Evolutionary conservation across 106 monocot species (phyloP).

Genomic region (Dendrobium huoshanense): DNA sequence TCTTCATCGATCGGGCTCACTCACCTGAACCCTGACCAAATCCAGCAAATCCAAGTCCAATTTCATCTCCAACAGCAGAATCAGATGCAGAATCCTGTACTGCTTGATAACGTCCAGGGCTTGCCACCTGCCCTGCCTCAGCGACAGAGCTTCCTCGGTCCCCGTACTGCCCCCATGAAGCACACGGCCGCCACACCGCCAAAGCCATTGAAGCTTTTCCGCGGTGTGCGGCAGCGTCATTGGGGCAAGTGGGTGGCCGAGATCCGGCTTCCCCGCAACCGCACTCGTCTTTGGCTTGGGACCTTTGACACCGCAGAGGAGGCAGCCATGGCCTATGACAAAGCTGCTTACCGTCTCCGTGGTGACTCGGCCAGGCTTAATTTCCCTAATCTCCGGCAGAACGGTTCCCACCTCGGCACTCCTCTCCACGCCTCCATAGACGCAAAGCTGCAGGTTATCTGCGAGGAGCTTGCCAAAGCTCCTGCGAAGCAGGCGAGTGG

Average conservation of each 20-base stretch:
- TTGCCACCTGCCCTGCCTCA: not conserved
- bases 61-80: conserved; percentile 25
- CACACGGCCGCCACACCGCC: conserved; percentile 4
- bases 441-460: conserved; percentile 42
- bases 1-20: conserved; percentile 17
- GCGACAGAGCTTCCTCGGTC: conserved; percentile 8
- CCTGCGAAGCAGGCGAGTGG: not conserved
- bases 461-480: conserved; percentile 17
- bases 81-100: conserved; percentile 4
- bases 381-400: conserved; percentile 39
- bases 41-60: conserved; percentile 39
- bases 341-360: conserved; percentile 53
- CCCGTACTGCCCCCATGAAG: conserved; percentile 35
- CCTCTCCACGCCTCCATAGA: conserved; percentile 39
- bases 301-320: conserved; percentile 75
- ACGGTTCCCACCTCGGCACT: not conserved
- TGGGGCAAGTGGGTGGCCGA: conserved; percentile 85
- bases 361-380: conserved; percentile 64
- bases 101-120: not conserved
- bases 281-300: conserved; percentile 68
- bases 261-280: conserved; percentile 59
- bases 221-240: conserved; percentile 75
- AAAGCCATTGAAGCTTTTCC: conserved; percentile 51
- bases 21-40: conserved; percentile 26
- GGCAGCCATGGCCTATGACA: conserved; percentile 61